Evolutionary conservation across 2,329 filamentous ascomycete species (phyloP), one percentile per base, ranked within the genome.

Genomic region (Mollisia scopiformis): DNA sequence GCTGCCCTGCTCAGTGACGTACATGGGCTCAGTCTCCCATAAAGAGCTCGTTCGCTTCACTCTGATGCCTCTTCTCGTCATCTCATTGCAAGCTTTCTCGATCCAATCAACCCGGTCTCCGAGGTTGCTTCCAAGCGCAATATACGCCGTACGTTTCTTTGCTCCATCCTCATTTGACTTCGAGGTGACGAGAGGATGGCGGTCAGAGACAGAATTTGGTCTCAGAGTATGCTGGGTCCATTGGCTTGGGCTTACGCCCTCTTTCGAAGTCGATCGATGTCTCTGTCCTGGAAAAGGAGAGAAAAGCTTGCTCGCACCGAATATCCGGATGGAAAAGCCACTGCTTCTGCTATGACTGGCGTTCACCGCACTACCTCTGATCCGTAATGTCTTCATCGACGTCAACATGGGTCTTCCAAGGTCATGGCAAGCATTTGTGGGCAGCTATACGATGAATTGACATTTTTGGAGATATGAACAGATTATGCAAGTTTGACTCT

Each of bases 1-100:
- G 30, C 86, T 85, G 64, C 88, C 88, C 75, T 99, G 95, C 65
- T 97, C 90, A 64, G 90, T 79, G 65, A 97, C 90, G 76, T 99
- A 99, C 95, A 99, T 99, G 23, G 95, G 92, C 69, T 92, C 88
- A 3, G 94, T 99, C 78, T 98, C 93, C 84, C 95, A 99, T 2
- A 99, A 80, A 63, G 88, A 89, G 75, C 94, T 98, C 0, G 94
- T 97, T 69, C 88, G 83, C 70, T 86, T 83, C 39, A 99, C 84
- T 56, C 78, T 85, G 72, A 98, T 92, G 33, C 87, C 88, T 23
- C 85, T 81, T 47, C 81, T 79, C 65, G 91, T 86, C 86, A 99
- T 92, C 72, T 90, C 85, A 47, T 80, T 81, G 74, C 93, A 93
- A 0, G 95, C 94, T 69, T 84, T 82, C 75, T 97, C 93, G 66